Evolutionary conservation across 2,329 filamentous ascomycete genomes (phyloP).

Genomic region (Monilinia vaccinii-corymbosi): DNA sequence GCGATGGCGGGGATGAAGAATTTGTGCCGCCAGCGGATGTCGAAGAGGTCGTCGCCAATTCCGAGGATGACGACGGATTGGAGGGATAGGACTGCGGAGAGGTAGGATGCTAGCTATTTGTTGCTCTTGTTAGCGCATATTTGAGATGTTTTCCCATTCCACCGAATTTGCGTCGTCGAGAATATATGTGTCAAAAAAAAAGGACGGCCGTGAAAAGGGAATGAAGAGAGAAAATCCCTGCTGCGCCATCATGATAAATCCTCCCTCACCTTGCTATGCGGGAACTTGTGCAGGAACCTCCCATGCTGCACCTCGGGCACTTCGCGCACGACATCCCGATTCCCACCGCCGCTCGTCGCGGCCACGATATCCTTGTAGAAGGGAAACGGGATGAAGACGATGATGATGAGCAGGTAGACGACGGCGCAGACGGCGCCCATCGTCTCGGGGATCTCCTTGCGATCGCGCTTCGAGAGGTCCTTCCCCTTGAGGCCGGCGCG

Average conservation of each 20-base stretch:
- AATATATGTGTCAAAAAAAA: no score
- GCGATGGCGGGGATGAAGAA: conserved; percentile 95
- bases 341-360: conserved; percentile 87
- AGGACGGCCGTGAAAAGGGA: neutral
- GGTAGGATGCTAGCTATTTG: conserved; percentile 82
- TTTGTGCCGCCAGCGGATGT: conserved; percentile 98
- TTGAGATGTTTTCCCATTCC: neutral
- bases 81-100: conserved; percentile 87
- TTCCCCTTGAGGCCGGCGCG: conserved; percentile 79
- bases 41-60: conserved; percentile 91
- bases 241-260: neutral
- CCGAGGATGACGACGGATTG: conserved; percentile 87
- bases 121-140: conserved; percentile 6
- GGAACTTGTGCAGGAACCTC: conserved; percentile 81
- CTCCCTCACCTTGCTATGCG: conserved; percentile 72
- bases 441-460: conserved; percentile 79
- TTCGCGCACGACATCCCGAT: conserved; percentile 68
- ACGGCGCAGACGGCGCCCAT: conserved; percentile 93
- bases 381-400: conserved; percentile 89
- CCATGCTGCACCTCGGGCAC: conserved; percentile 50
- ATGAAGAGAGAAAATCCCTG: neutral
- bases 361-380: conserved; percentile 98
- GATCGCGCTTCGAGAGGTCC: conserved; percentile 73
- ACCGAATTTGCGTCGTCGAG: neutral
- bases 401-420: conserved; percentile 81